Conservation (phyloP, 306 rosid species). For the Vicia faba region DNA sequence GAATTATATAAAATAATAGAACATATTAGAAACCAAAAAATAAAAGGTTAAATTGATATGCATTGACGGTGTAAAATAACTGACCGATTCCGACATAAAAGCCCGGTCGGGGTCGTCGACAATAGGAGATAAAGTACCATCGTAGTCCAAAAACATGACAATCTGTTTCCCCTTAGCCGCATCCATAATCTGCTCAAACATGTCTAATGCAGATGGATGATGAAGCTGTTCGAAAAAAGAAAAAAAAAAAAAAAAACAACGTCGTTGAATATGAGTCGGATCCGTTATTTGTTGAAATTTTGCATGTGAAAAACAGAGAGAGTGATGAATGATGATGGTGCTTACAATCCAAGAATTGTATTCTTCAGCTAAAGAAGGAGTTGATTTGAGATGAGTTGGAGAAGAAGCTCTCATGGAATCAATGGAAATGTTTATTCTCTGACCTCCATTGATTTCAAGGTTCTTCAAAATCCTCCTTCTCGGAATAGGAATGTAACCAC, state of each 20-base stretch:
- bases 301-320: not conserved
- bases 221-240: conserved; percentile 58
- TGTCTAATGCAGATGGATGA: conserved; percentile 87
- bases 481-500: conserved; percentile 65
- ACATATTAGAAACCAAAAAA: not conserved
- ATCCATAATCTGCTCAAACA: conserved; percentile 72
- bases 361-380: conserved; percentile 56
- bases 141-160: conserved; percentile 87
- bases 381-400: conserved; percentile 65
- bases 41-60: not conserved
- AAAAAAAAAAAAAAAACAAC: conserved; percentile 10
- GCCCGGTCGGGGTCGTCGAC: conserved; percentile 90
- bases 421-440: conserved; percentile 68
- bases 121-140: conserved; percentile 91
- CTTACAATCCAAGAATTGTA: conserved; percentile 76
- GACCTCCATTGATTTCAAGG: conserved; percentile 74
- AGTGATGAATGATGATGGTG: not conserved
- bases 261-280: not conserved
- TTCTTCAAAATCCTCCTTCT: conserved; percentile 59
- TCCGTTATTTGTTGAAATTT: not conserved
- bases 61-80: conserved; percentile 17
- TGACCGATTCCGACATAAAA: conserved; percentile 74
- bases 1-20: conserved; percentile 19
- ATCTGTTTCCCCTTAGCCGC: conserved; percentile 82
- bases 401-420: conserved; percentile 96